phyloP scores from a whole-genome alignment of 257 asterid species.

The Perilla frutescens region DNA sequence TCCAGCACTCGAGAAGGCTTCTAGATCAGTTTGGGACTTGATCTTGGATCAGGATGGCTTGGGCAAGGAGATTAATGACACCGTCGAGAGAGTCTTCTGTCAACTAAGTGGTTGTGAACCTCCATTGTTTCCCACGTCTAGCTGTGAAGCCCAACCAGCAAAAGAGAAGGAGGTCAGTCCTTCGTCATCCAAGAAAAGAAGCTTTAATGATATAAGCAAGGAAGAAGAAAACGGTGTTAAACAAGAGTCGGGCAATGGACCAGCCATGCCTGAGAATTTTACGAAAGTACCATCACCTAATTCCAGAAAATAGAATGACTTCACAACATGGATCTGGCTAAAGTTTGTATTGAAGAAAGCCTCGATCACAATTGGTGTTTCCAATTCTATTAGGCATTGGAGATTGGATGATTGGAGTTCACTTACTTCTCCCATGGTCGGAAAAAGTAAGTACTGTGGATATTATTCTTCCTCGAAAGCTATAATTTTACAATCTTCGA shows the following conservation, averaged over 20 bases:
- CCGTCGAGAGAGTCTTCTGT: conserved; percentile 88
- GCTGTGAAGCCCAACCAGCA: conserved; percentile 45
- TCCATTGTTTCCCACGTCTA: conserved; percentile 65
- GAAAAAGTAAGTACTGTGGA: conserved; percentile 13
- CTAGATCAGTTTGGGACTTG: conserved; percentile 91
- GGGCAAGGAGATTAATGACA: conserved; percentile 86
- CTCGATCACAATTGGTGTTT: neutral
- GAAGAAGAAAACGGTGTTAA: conserved; percentile 54
- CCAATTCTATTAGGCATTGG: neutral
- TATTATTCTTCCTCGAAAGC: neutral
- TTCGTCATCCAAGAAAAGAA: conserved; percentile 72
- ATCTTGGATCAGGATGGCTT: conserved; percentile 85
- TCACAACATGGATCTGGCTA: conserved; percentile 16
- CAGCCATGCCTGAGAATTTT: conserved; percentile 31
- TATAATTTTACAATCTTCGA: neutral
- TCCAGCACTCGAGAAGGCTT: conserved; percentile 97
- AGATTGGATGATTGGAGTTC: neutral
- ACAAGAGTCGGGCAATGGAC: conserved; percentile 37
- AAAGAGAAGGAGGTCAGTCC: conserved; percentile 66
- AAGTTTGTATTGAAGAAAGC: neutral
- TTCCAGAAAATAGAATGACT: conserved; percentile 33
- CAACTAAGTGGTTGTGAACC: conserved; percentile 90
- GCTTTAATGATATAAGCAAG: conserved; percentile 48
- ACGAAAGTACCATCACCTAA: conserved; percentile 31
- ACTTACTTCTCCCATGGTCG: conserved; percentile 13